Evolutionary conservation across 805 yeast genomes (phyloP), one percentile per base, ranked within the genome.

Genomic region (Saturnispora besseyi): DNA sequence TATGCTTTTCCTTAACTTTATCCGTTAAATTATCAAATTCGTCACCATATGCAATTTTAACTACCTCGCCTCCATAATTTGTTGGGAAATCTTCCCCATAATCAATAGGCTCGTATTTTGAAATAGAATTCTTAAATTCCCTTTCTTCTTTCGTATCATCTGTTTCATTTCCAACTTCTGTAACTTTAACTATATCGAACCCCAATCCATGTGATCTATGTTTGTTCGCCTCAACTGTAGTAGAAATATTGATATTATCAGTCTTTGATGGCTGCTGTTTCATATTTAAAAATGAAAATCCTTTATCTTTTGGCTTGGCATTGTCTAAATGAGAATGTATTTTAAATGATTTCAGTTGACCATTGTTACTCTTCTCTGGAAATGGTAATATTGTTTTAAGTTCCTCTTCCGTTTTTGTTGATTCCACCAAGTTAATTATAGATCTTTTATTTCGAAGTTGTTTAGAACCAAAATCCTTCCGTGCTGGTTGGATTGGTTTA

Each of bases 21-120:
- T 48, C 40, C 21, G 50, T 52, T 10, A 48, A 37, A 24, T 43
- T 30, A 13, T 50, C 60, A 41, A 55, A 47, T 11, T 57, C 64
- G 48, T 59, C 63, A 43, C 54, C 61, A 44, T 42, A 59, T 5
- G 48, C 48, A 18, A 61, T 55, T 32, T 56, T 51, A 36, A 55
- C 57, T 7, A 54, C 56, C n/a, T 54, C 58, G 10, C 57, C 59
- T n/a, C 57, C 62, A n/a, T 33, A 10, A 36, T 21, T 36, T 5
- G 3, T 5, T 10, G 15, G 4, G 12, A 36, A 18, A 12, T 36
- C 40, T 7, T 36, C 40, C 5, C 40, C 40, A 48, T 56, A 59
- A 38, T 51, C 55, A 13, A 46, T 38, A 37, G 43, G 38, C 1
- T 41, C 48, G 5, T 37, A 36, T 33, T 33, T 26, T 13, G 37